Evolutionary conservation across 495 filamentous ascomycete species (phyloP).

Genomic region (Podospora pseudocomata): DNA sequence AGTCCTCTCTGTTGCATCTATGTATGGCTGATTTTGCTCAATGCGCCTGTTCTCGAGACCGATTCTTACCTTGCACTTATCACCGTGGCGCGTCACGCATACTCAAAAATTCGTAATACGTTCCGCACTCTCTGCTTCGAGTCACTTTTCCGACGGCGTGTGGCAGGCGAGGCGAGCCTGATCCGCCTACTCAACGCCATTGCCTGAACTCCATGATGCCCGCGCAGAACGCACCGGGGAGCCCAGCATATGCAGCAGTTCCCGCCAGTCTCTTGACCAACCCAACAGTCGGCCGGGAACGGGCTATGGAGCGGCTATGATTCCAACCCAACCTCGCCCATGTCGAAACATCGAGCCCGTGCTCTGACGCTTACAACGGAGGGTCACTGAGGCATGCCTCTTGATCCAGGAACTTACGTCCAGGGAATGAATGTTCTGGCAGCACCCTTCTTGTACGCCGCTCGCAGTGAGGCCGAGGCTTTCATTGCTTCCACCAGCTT

Average conservation of each 20-base stretch:
- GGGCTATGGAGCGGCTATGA: slow-evolving; percentile 33
- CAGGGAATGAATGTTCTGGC: slow-evolving; percentile 99
- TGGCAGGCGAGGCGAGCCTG: slow-evolving; percentile 90
- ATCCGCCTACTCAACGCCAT: slow-evolving; percentile 95
- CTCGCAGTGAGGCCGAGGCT: slow-evolving; percentile 89
- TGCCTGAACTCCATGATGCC: slow-evolving; percentile 83
- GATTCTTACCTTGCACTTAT: slow-evolving; percentile 86
- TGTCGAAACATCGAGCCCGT: slow-evolving; percentile 48
- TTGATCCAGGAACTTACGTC: slow-evolving; percentile 79
- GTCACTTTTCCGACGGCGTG: slow-evolving; percentile 92
- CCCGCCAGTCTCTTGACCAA: slow-evolving; percentile 33
- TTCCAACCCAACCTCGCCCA: slow-evolving; percentile 42
- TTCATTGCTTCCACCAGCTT: slow-evolving; percentile 83
- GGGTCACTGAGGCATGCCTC: slow-evolving; percentile 50
- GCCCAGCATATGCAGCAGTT: slow-evolving; percentile 29
- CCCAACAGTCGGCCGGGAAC: slow-evolving; percentile 30
- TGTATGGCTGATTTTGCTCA: slow-evolving; percentile 88
- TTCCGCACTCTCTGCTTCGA: slow-evolving; percentile 93
- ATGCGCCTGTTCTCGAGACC: slow-evolving; percentile 76
- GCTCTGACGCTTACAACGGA: slow-evolving; percentile 56
- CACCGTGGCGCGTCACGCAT: slow-evolving; percentile 91
- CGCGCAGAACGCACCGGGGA: slow-evolving; percentile 43
- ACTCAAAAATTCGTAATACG: slow-evolving; percentile 96
- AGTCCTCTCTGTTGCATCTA: slow-evolving; percentile 96
- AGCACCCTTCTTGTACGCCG: slow-evolving; percentile 93